phyloP scores from a whole-genome alignment of 257 asterid genomes.

The Solanum lycopersicoides region DNA sequence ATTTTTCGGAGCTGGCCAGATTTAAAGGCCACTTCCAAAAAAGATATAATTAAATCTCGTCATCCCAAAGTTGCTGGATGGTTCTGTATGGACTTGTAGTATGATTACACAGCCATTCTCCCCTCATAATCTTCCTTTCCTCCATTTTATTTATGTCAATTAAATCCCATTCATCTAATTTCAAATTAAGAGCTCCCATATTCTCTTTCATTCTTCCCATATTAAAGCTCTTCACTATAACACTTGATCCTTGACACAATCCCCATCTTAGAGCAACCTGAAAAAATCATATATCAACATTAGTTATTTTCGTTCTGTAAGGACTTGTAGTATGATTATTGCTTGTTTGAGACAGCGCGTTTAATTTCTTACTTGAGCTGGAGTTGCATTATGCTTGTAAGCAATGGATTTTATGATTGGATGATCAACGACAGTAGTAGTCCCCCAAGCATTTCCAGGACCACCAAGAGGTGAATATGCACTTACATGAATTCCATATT shows the following conservation, averaged over 20 bases:
- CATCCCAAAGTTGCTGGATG: slow-evolving; percentile 74
- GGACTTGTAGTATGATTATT: no score
- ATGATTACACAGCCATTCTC: slow-evolving; percentile 51
- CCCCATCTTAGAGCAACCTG: slow-evolving; percentile 82
- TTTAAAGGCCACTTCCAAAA: no score
- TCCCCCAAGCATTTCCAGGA: slow-evolving; percentile 81
- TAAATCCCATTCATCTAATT: slow-evolving; percentile 35
- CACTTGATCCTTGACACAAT: slow-evolving; percentile 52
- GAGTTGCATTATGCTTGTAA: slow-evolving; percentile 44
- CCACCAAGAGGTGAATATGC: slow-evolving; percentile 82
- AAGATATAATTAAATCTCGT: slow-evolving; percentile 36
- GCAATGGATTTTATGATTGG: slow-evolving; percentile 57
- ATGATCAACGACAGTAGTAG: slow-evolving; percentile 50
- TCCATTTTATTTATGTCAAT: slow-evolving; percentile 43
- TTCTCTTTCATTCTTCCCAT: slow-evolving; percentile 62
- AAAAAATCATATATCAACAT: background rate
- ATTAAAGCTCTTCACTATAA: slow-evolving; percentile 71
- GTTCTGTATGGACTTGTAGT: slow-evolving; percentile 65
- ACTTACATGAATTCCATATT: slow-evolving; percentile 52
- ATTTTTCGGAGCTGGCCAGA: background rate
- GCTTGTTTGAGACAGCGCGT: no score
- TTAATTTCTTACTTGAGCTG: slow-evolving; percentile 50
- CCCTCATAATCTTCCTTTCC: slow-evolving; percentile 65
- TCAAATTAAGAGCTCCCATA: slow-evolving; percentile 39
- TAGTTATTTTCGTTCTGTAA: background rate